Evolutionary conservation across 2,329 filamentous ascomycete genomes (phyloP), one percentile per base, ranked within the genome.

Genomic region (Xylariaceae sp.): DNA sequence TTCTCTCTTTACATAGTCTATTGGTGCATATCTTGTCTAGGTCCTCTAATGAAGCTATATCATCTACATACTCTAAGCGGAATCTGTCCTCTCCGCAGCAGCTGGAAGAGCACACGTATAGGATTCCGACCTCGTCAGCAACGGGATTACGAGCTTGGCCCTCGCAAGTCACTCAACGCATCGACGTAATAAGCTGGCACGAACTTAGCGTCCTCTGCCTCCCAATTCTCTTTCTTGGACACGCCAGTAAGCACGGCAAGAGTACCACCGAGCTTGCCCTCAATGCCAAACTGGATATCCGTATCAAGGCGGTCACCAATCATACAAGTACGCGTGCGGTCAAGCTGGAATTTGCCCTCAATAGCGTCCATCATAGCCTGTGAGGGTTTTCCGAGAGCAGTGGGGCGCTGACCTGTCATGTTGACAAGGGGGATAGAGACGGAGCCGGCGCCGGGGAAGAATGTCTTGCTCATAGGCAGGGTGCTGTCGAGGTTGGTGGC

Each of bases 311-410:
- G 78, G 66, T 98, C 93, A 6, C 93, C 93, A 35, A 98, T 80
- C 93, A 98, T 98, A 69, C 93, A 97, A 1, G 93, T 88, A 56
- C 82, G 82, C 49, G 76, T 80, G 29, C 91, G 80, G 65, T 97
- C 84, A 43, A 98, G 85, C 55, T 86, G 77, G 67, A 97, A 96
- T 68, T 95, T 95, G 47, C 92, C 92, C 73, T 97, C 92, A 46
- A 98, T 86, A 3, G 93, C 90, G 66, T 97, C 92, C 92, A 98
- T 95, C 93, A 98, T 98, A 4, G 92, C 92, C 72, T 95, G 90
- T 64, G 89, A 95, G 3, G 93, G 93, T 71, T 98, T 98, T 1
- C 93, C 93, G 33, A 97, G 71, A 3, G 88, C 83, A 23, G 89
- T 68, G 1, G 93, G 92, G 58, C 86, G 75, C 63, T 80, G 69